Percentiles rank a stretch among this genome's conserved stretches.
phyloP scores from a whole-genome alignment of 345 rosid genomes.

The Populus alba region DNA sequence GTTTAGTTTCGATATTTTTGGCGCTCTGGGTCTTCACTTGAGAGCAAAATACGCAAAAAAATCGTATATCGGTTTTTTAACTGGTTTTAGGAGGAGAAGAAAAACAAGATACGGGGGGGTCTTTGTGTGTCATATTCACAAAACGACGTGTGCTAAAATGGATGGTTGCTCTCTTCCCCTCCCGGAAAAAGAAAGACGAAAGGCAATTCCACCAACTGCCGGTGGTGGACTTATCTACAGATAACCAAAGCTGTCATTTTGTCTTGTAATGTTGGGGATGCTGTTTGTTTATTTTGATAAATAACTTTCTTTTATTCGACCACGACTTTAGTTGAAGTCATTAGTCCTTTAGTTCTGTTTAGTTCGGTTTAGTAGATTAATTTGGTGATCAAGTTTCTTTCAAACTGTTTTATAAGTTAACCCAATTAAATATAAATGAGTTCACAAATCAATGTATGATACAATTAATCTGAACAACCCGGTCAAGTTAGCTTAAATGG shows the following conservation, averaged over 20 bases:
- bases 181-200: background rate
- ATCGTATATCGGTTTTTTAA: background rate
- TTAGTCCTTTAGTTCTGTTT: no score
- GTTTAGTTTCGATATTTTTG: background rate
- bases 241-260: background rate
- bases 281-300: no score
- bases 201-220: background rate
- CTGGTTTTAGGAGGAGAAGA: background rate
- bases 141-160: background rate
- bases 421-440: no score
- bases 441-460: no score
- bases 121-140: background rate
- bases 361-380: no score
- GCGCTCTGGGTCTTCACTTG: background rate
- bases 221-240: background rate
- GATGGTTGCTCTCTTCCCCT: background rate
- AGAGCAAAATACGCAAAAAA: background rate
- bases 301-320: background rate
- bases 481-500: no score
- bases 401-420: no score
- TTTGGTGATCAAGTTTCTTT: fast-evolving
- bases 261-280: background rate
- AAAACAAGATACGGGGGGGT: background rate
- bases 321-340: no score
- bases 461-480: no score